These are phyloP conservation scores for Phellopilus nigrolimitatus DNA, from an alignment of 1,284 basidiomycete genomes.

Conservation along the genomic window DNA sequence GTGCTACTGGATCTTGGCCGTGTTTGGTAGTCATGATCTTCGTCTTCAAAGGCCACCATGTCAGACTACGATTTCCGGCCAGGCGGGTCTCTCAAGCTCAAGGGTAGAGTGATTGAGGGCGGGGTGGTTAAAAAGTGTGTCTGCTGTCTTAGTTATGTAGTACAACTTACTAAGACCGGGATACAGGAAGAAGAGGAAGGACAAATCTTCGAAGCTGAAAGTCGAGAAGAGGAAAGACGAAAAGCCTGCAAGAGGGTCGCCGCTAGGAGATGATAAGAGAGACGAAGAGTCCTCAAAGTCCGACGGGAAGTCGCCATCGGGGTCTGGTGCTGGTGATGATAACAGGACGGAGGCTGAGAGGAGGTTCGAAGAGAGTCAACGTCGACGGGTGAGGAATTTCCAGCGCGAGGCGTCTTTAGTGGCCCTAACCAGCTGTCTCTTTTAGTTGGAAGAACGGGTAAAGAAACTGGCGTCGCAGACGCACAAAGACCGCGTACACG, in stretches of 20 bases:
- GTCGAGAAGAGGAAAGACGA: constrained; percentile 45
- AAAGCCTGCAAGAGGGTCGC: constrained; percentile 17
- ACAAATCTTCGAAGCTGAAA: constrained; percentile 42
- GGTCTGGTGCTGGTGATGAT: constrained; percentile 42
- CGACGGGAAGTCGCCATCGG: constrained; percentile 53
- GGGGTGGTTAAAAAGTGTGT: constrained; percentile 80
- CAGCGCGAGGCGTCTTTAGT: constrained; percentile 12
- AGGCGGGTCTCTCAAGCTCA: constrained; percentile 87
- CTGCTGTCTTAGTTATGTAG: constrained; percentile 5
- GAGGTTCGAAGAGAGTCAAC: constrained; percentile 83
- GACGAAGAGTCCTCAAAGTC: constrained; percentile 54
- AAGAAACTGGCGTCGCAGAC: constrained; percentile 79
- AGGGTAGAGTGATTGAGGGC: constrained; percentile 73
- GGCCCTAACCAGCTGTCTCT: constrained; percentile 1
- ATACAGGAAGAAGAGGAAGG: constrained; percentile 89
- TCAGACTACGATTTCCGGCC: constrained; percentile 84
- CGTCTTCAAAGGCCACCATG: constrained; percentile 38
- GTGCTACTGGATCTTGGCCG: neutral
- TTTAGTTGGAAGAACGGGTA: constrained; percentile 76
- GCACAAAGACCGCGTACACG: constrained; percentile 93
- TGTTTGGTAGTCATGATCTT: neutral
- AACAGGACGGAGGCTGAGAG: constrained; percentile 87
- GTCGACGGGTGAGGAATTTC: constrained; percentile 62
- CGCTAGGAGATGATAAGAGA: constrained; percentile 37
- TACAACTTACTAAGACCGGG: constrained; percentile 28